Conservation (phyloP, 768 basidiomycete genomes). For the Ramaria sp. region DNA sequence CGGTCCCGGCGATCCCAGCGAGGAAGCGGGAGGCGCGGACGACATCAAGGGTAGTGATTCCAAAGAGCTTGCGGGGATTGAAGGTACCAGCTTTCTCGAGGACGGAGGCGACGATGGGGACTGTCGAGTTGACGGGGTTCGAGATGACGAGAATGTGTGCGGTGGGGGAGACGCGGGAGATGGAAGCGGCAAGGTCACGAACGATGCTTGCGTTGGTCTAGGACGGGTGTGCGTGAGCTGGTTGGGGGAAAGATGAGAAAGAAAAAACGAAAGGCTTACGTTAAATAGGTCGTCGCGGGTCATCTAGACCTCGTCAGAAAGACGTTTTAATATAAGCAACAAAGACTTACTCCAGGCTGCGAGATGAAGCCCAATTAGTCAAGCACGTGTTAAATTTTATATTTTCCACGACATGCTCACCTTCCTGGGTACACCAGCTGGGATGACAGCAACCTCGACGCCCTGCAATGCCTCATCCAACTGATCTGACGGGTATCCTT, state of each 20-base stretch:
- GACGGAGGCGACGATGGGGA: constrained; percentile 90
- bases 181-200: constrained; percentile 84
- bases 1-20: constrained; percentile 49
- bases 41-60: constrained; percentile 97
- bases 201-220: constrained; percentile 98
- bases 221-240: background rate
- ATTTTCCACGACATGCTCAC: constrained; percentile 29
- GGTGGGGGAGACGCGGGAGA: constrained; percentile 76
- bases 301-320: constrained; percentile 43
- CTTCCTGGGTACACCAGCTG: constrained; percentile 98
- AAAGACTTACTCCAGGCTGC: constrained; percentile 70
- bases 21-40: constrained; percentile 93
- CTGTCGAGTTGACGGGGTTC: constrained; percentile 98
- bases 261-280: constrained; percentile 33
- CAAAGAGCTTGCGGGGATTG: constrained; percentile 82
- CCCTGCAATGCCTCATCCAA: constrained; percentile 85
- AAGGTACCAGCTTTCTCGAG: constrained; percentile 89
- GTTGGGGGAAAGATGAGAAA: background rate
- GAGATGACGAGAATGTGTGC: constrained; percentile 97
- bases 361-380: constrained; percentile 8
- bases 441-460: constrained; percentile 89
- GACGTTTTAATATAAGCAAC: background rate
- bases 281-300: constrained; percentile 96
- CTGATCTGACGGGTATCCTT: constrained; percentile 74
- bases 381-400: background rate